Percentiles rank a stretch among this genome's conserved stretches.
These are phyloP conservation scores for Pichiaceae sp. DNA, from an alignment of 1,139 yeast species.

Conservation along the genomic window DNA sequence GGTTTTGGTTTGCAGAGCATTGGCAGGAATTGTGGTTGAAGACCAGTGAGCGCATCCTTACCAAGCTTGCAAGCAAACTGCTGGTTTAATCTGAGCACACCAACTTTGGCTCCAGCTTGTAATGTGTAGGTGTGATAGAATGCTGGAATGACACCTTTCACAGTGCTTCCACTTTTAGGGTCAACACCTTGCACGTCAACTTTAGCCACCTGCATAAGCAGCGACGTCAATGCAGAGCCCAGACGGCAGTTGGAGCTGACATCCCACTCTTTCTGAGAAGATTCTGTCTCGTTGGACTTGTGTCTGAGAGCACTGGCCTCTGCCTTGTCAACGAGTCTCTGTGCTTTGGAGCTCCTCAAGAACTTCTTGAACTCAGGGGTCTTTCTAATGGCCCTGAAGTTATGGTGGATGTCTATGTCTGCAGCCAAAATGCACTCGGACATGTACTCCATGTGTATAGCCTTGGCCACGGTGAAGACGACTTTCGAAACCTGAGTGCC, in stretches of 20 bases:
- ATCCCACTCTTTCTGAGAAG: conserved; percentile 41
- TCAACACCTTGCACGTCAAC: conserved; percentile 71
- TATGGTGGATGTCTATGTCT: conserved; percentile 41
- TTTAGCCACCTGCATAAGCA: conserved; percentile 73
- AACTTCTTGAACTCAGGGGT: conserved; percentile 37
- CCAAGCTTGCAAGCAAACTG: conserved; percentile 58
- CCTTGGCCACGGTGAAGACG: conserved; percentile 72
- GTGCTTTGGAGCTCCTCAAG: conserved; percentile 26
- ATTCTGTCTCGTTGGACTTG: conserved; percentile 6
- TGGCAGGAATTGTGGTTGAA: conserved; percentile 86
- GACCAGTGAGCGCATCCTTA: conserved; percentile 54
- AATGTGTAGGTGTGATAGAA: conserved; percentile 84
- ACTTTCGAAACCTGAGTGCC: conserved; percentile 86
- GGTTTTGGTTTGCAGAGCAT: conserved; percentile 87
- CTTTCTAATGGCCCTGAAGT: conserved; percentile 24
- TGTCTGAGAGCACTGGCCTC: conserved; percentile 11
- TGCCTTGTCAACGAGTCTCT: conserved; percentile 17
- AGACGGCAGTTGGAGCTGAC: conserved; percentile 63
- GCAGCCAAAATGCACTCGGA: conserved; percentile 53
- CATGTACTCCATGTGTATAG: conserved; percentile 77
- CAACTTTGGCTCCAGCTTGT: conserved; percentile 68
- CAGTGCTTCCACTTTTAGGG: conserved; percentile 62
- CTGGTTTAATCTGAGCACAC: conserved; percentile 73
- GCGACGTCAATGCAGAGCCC: conserved; percentile 73
- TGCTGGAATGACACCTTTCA: conserved; percentile 78